Evolutionary conservation across 1,284 basidiomycete genomes (phyloP).

Genomic region (Malassezia arunalokei): DNA sequence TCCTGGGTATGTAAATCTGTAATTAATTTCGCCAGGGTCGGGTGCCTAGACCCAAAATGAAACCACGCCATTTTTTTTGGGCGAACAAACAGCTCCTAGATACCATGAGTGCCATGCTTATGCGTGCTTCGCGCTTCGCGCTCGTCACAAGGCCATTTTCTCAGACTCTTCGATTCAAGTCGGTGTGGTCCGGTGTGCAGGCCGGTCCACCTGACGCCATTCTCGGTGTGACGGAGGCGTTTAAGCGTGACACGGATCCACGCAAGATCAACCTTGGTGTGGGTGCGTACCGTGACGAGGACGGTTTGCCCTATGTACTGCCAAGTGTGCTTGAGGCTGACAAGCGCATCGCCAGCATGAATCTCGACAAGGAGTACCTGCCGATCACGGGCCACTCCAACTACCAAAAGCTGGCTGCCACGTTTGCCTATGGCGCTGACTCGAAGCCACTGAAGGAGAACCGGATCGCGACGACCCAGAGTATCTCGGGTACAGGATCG

Average conservation of each 20-base stretch:
- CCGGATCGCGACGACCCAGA: constrained; percentile 70
- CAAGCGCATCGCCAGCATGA: constrained; percentile 57
- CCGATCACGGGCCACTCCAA: constrained; percentile 82
- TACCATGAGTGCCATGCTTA: not conserved
- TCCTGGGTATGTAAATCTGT: no score
- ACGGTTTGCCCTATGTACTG: constrained; percentile 49
- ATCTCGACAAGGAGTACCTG: constrained; percentile 92
- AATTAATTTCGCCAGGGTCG: no score
- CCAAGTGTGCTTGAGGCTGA: constrained; percentile 68
- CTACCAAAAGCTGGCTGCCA: constrained; percentile 78
- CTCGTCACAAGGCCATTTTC: not conserved
- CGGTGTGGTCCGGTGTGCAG: constrained; percentile 70
- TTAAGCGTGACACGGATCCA: constrained; percentile 64
- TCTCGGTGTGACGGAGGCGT: constrained; percentile 82
- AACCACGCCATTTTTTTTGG: no score
- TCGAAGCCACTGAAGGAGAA: constrained; percentile 60
- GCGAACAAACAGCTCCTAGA: not conserved
- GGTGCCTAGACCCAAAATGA: no score
- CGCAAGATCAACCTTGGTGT: constrained; percentile 79
- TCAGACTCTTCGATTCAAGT: constrained; percentile 48
- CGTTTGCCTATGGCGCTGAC: constrained; percentile 75
- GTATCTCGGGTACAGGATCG: constrained; percentile 95
- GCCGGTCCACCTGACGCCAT: constrained; percentile 86
- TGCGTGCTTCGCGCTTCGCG: constrained; percentile 8
- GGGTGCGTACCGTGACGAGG: constrained; percentile 48